These are phyloP conservation scores for Cytospora chrysosperma DNA, from an alignment of 2,329 filamentous ascomycete genomes.

Conservation along the genomic window DNA sequence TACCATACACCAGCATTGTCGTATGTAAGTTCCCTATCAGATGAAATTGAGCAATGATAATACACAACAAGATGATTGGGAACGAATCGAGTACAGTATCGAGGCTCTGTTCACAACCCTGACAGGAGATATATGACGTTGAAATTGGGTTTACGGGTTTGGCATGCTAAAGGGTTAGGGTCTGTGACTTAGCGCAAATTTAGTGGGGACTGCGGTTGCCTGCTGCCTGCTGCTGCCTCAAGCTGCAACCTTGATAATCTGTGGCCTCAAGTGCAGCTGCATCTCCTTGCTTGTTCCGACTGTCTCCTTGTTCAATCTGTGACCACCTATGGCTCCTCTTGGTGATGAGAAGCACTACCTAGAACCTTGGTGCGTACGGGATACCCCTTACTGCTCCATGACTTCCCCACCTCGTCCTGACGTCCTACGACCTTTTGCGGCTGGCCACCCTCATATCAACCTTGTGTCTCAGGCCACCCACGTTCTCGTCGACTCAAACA, in stretches of 20 bases:
- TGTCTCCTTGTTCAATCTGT: neutral
- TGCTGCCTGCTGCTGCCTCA: conserved; percentile 7
- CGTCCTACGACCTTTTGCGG: neutral
- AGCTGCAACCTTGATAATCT: too few species aligned
- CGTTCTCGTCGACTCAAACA: conserved; percentile 2
- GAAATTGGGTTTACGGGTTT: neutral
- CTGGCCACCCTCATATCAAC: neutral
- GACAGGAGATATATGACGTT: neutral
- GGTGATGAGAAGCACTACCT: neutral
- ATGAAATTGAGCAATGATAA: neutral
- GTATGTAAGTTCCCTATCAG: neutral
- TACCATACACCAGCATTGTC: neutral
- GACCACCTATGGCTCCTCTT: neutral
- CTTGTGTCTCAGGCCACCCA: neutral
- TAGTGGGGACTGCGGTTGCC: neutral
- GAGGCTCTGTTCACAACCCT: neutral
- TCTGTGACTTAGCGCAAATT: neutral
- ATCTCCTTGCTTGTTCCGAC: neutral
- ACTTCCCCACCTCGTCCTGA: neutral
- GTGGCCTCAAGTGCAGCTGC: neutral
- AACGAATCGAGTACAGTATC: too few species aligned
- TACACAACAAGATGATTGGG: too few species aligned
- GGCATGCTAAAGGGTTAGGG: neutral
- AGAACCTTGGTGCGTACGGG: too few species aligned
- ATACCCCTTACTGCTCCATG: neutral